Conservation (phyloP, 179 eudicot genomes). For the Kewa caespitosa region DNA sequence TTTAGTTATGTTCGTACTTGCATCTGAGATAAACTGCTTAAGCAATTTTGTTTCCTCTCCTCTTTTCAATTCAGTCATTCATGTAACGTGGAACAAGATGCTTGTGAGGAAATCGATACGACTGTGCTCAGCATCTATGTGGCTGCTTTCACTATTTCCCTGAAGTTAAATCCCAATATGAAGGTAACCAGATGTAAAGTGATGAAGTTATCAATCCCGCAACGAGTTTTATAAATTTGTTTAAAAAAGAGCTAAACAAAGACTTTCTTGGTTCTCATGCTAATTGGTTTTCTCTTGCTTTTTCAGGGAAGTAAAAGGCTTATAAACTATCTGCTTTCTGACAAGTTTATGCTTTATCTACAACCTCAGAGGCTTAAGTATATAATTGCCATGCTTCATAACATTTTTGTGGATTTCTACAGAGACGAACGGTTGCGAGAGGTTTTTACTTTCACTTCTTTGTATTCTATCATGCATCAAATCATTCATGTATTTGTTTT, state of each 20-base stretch:
- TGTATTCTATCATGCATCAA: neutral
- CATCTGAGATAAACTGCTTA: neutral
- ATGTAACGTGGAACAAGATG: constrained; percentile 37
- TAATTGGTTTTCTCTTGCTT: constrained; percentile 25
- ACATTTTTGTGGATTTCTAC: constrained; percentile 57
- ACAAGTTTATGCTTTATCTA: constrained; percentile 48
- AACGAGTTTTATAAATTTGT: neutral
- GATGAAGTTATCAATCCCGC: neutral
- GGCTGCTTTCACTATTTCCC: constrained; percentile 66
- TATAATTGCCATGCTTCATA: constrained; percentile 58
- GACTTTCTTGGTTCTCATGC: constrained; percentile 4
- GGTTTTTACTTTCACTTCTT: constrained; percentile 40
- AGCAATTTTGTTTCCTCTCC: neutral
- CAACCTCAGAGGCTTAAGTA: constrained; percentile 53
- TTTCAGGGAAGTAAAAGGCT: constrained; percentile 55
- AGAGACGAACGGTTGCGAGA: constrained; percentile 47
- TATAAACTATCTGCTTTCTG: constrained; percentile 53
- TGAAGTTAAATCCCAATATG: constrained; percentile 40
- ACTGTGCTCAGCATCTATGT: constrained; percentile 45
- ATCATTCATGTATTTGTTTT: neutral
- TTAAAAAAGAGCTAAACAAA: neutral
- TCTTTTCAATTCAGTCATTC: constrained; percentile 30
- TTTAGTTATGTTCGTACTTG: neutral
- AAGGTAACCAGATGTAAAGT: constrained; percentile 45
- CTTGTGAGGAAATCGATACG: constrained; percentile 44